phyloP scores from a whole-genome alignment of 805 yeast genomes.

The Saccharomycopsis javanensis region DNA sequence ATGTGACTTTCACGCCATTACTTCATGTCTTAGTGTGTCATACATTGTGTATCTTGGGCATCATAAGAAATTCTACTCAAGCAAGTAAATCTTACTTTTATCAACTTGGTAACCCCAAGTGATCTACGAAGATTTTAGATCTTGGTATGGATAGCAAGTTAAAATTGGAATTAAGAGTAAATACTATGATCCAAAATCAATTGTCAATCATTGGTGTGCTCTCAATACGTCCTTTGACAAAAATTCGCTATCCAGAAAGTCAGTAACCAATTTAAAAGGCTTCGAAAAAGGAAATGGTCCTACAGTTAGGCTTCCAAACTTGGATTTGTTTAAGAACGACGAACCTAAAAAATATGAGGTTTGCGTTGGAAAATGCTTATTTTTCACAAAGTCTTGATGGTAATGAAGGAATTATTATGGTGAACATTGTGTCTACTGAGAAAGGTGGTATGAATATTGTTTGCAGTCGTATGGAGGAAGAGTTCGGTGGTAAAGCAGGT shows the following conservation, averaged over 20 bases:
- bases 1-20: constrained; percentile 5
- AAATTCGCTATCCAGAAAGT: constrained; percentile 2
- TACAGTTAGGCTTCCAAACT: constrained; percentile 1
- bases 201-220: background rate
- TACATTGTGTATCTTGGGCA: background rate
- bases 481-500: constrained; percentile 2
- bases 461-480: constrained; percentile 3
- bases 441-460: constrained; percentile 2
- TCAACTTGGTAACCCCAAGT: background rate
- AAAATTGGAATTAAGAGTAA: constrained; percentile 3
- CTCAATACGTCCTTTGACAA: constrained; percentile 3
- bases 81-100: background rate
- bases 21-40: background rate
- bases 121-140: constrained; percentile 2
- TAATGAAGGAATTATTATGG: background rate
- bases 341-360: background rate
- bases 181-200: constrained; percentile 3
- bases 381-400: constrained; percentile 1
- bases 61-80: background rate
- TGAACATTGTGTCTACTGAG: constrained; percentile 1
- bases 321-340: background rate
- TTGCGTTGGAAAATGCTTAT: constrained; percentile 1
- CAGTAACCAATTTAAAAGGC: background rate
- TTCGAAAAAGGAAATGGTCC: constrained; percentile 3
- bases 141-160: background rate